These are phyloP conservation scores for Geosiphon pyriformis DNA, from an alignment of 192 early-diverging fungal genomes.

Conservation along the genomic window DNA sequence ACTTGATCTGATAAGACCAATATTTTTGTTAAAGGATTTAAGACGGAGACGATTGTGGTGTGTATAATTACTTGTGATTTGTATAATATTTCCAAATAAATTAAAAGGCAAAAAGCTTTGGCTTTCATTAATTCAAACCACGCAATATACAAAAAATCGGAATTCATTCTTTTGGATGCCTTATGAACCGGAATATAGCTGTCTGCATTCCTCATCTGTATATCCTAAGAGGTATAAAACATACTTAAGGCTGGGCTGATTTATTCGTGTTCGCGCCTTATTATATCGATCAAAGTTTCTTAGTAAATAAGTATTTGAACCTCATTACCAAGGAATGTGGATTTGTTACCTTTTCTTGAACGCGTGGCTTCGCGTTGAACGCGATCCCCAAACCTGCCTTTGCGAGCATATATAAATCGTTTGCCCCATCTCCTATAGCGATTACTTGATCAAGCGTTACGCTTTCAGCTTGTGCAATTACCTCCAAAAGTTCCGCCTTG, in stretches of 20 bases:
- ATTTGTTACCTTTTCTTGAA: constrained; percentile 81
- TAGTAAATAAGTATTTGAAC: constrained; percentile 4
- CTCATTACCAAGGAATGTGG: too few relatives aligned
- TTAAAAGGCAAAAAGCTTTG: too few relatives aligned
- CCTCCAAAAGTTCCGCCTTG: constrained; percentile 92
- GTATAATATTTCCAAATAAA: too few relatives aligned
- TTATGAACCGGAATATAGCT: too few relatives aligned
- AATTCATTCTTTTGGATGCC: too few relatives aligned
- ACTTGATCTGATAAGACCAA: too few relatives aligned
- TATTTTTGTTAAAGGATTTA: too few relatives aligned
- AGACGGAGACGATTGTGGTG: too few relatives aligned
- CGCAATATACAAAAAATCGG: too few relatives aligned
- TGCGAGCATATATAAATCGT: constrained; percentile 92
- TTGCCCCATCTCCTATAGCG: constrained; percentile 97
- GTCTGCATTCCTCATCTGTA: constrained; percentile 65
- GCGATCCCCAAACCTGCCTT: constrained; percentile 94
- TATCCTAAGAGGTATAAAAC: constrained; percentile 89
- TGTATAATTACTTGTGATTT: too few relatives aligned
- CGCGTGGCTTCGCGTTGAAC: constrained; percentile 96
- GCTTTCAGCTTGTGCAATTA: constrained; percentile 91
- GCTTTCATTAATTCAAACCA: too few relatives aligned
- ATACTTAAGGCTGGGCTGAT: constrained; percentile 88
- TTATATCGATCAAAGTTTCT: background rate
- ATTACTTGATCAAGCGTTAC: constrained; percentile 87
- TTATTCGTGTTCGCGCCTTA: constrained; percentile 81